These are phyloP conservation scores for Aspergillus puulaauensis DNA, from an alignment of 2,329 filamentous ascomycete genomes.

Conservation along the genomic window DNA sequence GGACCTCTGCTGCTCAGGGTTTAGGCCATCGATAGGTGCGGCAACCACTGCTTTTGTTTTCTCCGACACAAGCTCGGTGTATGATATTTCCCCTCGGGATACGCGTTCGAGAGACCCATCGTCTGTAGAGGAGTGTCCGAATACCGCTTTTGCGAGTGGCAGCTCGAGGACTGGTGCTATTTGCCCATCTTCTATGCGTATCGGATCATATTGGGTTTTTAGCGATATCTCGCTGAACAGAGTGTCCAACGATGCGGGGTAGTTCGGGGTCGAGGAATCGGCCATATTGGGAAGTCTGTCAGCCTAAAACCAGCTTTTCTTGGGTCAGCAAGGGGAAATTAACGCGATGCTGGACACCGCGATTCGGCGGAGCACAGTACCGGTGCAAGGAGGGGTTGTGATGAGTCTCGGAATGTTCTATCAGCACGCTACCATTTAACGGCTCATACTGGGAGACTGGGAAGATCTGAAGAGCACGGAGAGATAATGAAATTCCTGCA, in stretches of 20 bases:
- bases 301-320: neutral
- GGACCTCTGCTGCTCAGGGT: constrained; percentile 32
- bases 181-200: constrained; percentile 34
- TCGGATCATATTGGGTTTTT: constrained; percentile 33
- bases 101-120: constrained; percentile 31
- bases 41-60: constrained; percentile 28
- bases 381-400: neutral
- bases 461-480: neutral
- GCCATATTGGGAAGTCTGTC: constrained; percentile 21
- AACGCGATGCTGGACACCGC: neutral
- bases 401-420: neutral
- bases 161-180: constrained; percentile 33
- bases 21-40: constrained; percentile 20
- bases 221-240: constrained; percentile 30
- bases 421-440: neutral
- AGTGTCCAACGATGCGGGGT: constrained; percentile 33
- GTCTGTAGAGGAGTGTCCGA: constrained; percentile 35
- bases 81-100: constrained; percentile 33
- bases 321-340: neutral
- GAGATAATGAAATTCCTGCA: neutral
- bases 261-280: constrained; percentile 16
- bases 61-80: constrained; percentile 37
- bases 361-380: neutral
- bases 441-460: neutral
- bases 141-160: constrained; percentile 38